Conservation (phyloP, 345 rosid genomes). For the Hibiscus mutabilis region DNA sequence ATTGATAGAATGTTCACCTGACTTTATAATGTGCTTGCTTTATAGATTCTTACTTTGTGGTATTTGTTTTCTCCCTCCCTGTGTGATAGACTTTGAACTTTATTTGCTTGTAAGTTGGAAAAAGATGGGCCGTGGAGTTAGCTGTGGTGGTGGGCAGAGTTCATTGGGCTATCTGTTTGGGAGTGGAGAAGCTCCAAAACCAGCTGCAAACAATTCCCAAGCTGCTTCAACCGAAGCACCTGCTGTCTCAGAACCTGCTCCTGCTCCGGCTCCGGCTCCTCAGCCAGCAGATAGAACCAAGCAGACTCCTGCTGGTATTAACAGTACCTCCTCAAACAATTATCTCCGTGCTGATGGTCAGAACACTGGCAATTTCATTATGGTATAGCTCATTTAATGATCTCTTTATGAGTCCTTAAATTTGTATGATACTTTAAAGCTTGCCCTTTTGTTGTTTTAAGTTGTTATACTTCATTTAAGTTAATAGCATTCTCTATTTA, state of each 20-base stretch:
- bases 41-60: neutral
- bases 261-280: conserved; percentile 31
- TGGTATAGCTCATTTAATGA: conserved; percentile 32
- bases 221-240: conserved; percentile 30
- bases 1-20: neutral
- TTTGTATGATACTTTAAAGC: neutral
- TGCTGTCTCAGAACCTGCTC: conserved; percentile 29
- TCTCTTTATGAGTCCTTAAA: neutral
- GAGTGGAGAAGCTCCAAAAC: conserved; percentile 57
- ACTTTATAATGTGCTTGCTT: neutral
- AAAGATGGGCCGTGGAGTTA: conserved; percentile 73
- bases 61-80: neutral
- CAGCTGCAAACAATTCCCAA: conserved; percentile 27
- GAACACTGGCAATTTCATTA: conserved; percentile 76
- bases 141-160: conserved; percentile 82
- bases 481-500: neutral
- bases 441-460: neutral
- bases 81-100: neutral
- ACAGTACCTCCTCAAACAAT: conserved; percentile 14
- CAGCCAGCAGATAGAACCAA: conserved; percentile 35
- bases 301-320: conserved; percentile 65
- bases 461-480: neutral
- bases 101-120: conserved; percentile 5
- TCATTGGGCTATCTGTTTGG: conserved; percentile 81
- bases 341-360: conserved; percentile 63